phyloP scores from a whole-genome alignment of 1,139 yeast species.

The Hansenula lynferdii region DNA sequence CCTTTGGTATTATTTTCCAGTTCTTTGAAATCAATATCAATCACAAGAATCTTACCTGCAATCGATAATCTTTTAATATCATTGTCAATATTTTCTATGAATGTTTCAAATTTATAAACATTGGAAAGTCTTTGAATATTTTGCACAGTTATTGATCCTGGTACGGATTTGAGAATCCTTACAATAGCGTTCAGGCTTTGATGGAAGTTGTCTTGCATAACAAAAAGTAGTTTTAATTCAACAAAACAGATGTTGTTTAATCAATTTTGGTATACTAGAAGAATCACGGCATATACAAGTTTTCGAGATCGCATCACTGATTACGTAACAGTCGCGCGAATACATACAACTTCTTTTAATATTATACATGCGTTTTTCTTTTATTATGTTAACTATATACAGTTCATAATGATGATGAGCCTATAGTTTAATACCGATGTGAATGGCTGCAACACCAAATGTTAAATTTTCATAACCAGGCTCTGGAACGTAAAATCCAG shows the following conservation, averaged over 20 bases:
- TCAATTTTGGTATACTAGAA: no score
- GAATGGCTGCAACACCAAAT: constrained; percentile 96
- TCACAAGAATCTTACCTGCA: constrained; percentile 23
- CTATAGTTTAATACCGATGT: constrained; percentile 83
- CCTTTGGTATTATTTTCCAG: constrained; percentile 5
- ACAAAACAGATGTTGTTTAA: no score
- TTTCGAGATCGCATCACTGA: no score
- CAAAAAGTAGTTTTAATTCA: no score
- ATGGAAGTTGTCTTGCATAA: constrained; percentile 20
- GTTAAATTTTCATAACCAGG: constrained; percentile 92
- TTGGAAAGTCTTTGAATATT: constrained; percentile 21
- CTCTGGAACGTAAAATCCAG: constrained; percentile 89
- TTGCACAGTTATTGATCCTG: constrained; percentile 18
- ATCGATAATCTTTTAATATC: constrained; percentile 16
- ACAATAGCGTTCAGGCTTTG: constrained; percentile 14
- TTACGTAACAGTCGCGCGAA: no score
- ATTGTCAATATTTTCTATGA: constrained; percentile 13
- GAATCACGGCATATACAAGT: no score
- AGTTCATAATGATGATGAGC: background rate
- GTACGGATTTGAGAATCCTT: constrained; percentile 15
- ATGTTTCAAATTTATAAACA: constrained; percentile 22
- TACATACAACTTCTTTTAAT: no score
- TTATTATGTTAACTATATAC: no score
- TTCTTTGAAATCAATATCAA: constrained; percentile 20
- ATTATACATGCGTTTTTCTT: no score